Evolutionary conservation across 164 flowering plant genomes (phyloP), one percentile per base, ranked within the genome.

Genomic region (Piper betle): DNA sequence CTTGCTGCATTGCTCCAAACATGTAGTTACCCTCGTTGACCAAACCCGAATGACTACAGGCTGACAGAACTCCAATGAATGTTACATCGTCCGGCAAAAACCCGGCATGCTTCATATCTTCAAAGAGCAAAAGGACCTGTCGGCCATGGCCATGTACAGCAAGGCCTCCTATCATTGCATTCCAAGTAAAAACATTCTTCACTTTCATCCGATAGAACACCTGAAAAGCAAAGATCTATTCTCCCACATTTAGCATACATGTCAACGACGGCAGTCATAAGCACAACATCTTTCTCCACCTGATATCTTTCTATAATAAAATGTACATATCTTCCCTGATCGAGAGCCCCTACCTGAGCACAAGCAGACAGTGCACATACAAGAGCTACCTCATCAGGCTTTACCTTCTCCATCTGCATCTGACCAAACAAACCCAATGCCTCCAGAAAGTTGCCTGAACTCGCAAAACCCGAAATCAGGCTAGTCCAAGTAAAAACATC

Each of bases 181-280:
- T 78, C 76, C 78, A 78, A 4, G 76, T 50, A 25, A 70, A 69
- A 7, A 72, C 68, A 65, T 74, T 68, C 66, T 55, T 76, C 8
- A 39, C 40, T 40, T 55, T 50, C 74, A 74, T 72, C 55, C 48
- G 37, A 42, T 48, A 15, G 53, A 77, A 77, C 37, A 74, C 72
- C 61, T 69, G 78, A 46, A 62, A 18, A 18, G 78, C 74, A 18
- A 66, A 56, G n/a, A 61, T 59, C 71, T 56, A 86, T 81, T 43
- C 69, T 75, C 18, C 96, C 96, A 66, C 96, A 91, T 71, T 88
- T 88, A 16, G 84, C 86, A 72, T 88, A 86, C 96, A 88, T 88
- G 62, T 86, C 91, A 53, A 88, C 61, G 38, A 77, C 74, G 52
- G 80, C 70, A 9, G 78, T 72, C 63, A 63, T 75, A 20, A 77